Conservation (phyloP, 371 early-diverging fungal species). For the Thermomucor indicae-seudaticae region DNA sequence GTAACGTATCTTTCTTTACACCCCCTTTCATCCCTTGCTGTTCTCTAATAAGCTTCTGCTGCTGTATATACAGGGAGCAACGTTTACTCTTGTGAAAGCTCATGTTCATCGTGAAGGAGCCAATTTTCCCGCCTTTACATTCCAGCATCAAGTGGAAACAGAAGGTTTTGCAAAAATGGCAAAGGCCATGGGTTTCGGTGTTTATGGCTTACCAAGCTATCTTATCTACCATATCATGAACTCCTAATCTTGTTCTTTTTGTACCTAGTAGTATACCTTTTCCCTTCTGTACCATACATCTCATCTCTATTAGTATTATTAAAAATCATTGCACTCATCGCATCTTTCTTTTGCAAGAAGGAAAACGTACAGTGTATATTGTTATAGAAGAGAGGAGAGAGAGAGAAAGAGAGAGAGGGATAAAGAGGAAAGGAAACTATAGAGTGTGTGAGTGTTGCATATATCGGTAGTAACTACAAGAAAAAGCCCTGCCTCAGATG, state of each 20-base stretch:
- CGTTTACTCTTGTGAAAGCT: conserved; percentile 56
- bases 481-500: too few species aligned
- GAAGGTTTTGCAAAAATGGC: conserved; percentile 77
- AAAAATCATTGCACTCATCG: background rate
- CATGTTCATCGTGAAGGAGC: conserved; percentile 66
- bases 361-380: background rate
- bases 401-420: background rate
- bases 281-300: background rate
- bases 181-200: conserved; percentile 58
- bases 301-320: background rate
- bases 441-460: background rate
- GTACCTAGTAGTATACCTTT: too few species aligned
- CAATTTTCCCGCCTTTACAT: conserved; percentile 38
- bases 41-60: background rate
- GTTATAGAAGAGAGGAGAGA: too few species aligned
- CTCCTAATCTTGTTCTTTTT: background rate
- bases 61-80: conserved; percentile 25
- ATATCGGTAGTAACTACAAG: background rate
- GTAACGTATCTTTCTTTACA: conserved; percentile 7
- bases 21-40: background rate
- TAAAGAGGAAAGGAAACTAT: background rate
- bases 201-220: conserved; percentile 59
- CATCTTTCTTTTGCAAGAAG: background rate
- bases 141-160: conserved; percentile 59
- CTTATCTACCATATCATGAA: conserved; percentile 46